phyloP scores from a whole-genome alignment of 1,284 basidiomycete genomes.

The Dichomitus squalens region DNA sequence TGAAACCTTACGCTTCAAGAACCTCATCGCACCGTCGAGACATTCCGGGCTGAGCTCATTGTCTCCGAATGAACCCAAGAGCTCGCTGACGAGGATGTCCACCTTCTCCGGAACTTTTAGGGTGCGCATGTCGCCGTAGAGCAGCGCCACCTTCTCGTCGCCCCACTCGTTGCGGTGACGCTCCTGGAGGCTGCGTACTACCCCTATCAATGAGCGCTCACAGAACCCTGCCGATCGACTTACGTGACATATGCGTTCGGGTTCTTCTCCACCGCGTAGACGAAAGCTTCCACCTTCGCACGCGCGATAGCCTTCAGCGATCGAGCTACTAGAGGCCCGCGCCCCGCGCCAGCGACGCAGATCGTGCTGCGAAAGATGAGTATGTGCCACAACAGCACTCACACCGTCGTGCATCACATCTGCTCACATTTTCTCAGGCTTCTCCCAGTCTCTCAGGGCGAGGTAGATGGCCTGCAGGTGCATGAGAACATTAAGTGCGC shows the following conservation, averaged over 20 bases:
- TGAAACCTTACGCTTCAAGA: conserved; percentile 74
- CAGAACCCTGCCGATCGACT: conserved; percentile 30
- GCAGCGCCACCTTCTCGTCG: conserved; percentile 67
- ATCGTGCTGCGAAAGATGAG: conserved; percentile 57
- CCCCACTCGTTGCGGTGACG: conserved; percentile 85
- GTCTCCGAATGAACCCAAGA: conserved; percentile 97
- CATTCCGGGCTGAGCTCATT: conserved; percentile 99
- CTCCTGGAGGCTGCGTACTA: conserved; percentile 70
- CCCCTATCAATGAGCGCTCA: conserved; percentile 18
- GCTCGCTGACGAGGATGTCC: conserved; percentile 95
- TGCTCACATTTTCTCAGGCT: conserved; percentile 58
- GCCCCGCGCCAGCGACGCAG: conserved; percentile 93
- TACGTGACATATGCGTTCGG: conserved; percentile 91
- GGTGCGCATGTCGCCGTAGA: conserved; percentile 94
- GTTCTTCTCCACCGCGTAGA: conserved; percentile 97
- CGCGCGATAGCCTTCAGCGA: conserved; percentile 81
- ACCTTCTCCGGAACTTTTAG: conserved; percentile 82
- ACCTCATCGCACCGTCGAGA: conserved; percentile 92
- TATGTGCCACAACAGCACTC: conserved; percentile 1
- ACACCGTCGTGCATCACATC: not conserved
- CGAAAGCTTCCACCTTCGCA: conserved; percentile 61
- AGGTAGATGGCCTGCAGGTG: conserved; percentile 70
- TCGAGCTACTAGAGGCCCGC: conserved; percentile 92
- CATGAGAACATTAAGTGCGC: not conserved
- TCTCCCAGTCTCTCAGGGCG: conserved; percentile 76